Evolutionary conservation across 345 rosid genomes (phyloP), one percentile per base, ranked within the genome.

Genomic region (Salix arbutifolia): DNA sequence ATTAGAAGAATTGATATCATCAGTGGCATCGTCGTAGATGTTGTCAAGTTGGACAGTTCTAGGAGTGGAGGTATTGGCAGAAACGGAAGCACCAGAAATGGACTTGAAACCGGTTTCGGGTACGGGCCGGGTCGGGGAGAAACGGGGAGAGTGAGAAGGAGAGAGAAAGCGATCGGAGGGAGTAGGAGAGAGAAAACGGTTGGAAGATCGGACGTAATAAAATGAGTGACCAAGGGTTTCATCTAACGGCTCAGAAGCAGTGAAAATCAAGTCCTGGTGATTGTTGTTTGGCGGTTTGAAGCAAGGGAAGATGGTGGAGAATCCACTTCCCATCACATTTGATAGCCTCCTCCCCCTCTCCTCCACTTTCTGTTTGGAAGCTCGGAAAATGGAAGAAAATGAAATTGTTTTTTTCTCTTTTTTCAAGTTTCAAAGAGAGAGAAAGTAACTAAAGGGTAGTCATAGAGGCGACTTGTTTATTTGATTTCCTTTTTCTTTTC

Each of bases 291-390:
- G 81, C 56, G 91, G 90, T 65, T 85, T 90, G 78, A 92, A 81
- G 84, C 99, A 95, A 78, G 95, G 91, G 67, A 84, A 75, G 87
- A 89, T 48, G 74, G 89, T 81, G 78, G 96, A 95, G 82, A 93
- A 83, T 83, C 97, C 94, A 83, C 93, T 89, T 83, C 99, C 99
- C 99, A 95, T 95, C 96, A 90, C 99, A 95, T 90, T 93, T 90
- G 96, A 87, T 77, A n/a, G 25, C 42, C 46, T 42, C 30, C 46
- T 69, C 50, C 23, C 18, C 26, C 67, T 65, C 17, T 23, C 44
- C 4, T 82, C 81, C 89, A 62, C 77, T 31, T 78, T 78, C 83
- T 37, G 69, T 61, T 77, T 66, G 81, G 76, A 21, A 21, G 70
- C 21, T 76, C 65, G 83, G 84, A 33, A 71, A 72, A 76, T 64